These are phyloP conservation scores for Gracilaria vermiculophylla DNA, from an alignment of 23 red algal species.

Conservation along the genomic window DNA sequence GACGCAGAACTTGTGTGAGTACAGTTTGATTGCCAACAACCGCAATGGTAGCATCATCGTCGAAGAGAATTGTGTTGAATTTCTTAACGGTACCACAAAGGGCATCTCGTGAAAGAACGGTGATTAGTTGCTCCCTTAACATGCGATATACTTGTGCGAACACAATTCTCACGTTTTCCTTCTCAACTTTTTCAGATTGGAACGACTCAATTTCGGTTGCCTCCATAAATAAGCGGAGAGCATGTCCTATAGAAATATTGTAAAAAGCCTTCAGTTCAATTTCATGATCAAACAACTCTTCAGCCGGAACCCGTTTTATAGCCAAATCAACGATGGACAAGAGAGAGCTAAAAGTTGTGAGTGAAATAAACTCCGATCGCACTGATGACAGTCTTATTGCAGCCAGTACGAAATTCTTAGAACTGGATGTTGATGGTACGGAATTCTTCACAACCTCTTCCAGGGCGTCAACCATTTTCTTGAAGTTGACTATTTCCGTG, in stretches of 20 bases:
- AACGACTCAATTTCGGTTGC: neutral
- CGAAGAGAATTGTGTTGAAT: conserved; percentile 11
- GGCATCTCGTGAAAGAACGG: conserved; percentile 37
- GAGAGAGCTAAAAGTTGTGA: conserved; percentile 2
- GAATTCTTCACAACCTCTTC: conserved; percentile 48
- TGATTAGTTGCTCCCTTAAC: conserved; percentile 24
- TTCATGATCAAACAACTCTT: conserved; percentile 45
- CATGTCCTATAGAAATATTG: conserved; percentile 44
- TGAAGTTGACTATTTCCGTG: neutral
- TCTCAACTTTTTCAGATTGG: neutral
- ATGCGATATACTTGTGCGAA: conserved; percentile 14
- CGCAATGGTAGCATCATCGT: neutral
- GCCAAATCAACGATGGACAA: conserved; percentile 55
- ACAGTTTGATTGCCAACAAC: neutral
- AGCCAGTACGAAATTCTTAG: conserved; percentile 40
- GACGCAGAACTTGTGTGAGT: neutral
- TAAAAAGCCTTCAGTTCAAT: conserved; percentile 49
- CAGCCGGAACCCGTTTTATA: conserved; percentile 26
- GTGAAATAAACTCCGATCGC: conserved; percentile 8
- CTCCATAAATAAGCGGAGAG: neutral
- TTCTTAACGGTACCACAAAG: conserved; percentile 22
- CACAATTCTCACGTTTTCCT: neutral
- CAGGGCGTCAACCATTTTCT: neutral
- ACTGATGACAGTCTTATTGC: conserved; percentile 33
- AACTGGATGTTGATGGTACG: conserved; percentile 30